Conservation (phyloP, 2,329 filamentous ascomycete species). For the Dactylellina parvicollis region DNA sequence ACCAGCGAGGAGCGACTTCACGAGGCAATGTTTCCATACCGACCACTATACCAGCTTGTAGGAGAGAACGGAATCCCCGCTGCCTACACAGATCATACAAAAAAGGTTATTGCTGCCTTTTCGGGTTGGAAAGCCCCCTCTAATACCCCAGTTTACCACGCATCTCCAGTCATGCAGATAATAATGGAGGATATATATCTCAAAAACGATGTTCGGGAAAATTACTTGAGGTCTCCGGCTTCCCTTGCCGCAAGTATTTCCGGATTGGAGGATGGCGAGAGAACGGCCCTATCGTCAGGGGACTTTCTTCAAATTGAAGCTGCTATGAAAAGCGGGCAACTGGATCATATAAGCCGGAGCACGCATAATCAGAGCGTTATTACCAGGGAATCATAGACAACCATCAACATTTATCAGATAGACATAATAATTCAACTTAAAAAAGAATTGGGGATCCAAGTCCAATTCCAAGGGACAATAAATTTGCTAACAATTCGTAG, state of each 20-base stretch:
- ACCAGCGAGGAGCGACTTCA: conserved; percentile 11
- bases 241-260: neutral
- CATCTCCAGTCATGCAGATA: conserved; percentile 9
- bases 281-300: conserved; percentile 11
- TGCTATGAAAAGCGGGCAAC: conserved; percentile 14
- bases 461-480: no score
- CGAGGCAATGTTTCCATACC: conserved; percentile 5
- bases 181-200: conserved; percentile 17
- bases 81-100: conserved; percentile 10
- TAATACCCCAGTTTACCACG: conserved; percentile 2
- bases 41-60: conserved; percentile 13
- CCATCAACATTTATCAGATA: no score
- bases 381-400: no score
- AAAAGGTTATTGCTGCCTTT: neutral
- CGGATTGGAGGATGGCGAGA: neutral
- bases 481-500: no score
- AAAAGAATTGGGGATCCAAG: no score
- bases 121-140: neutral
- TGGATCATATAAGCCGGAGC: neutral
- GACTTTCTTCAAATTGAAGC: conserved; percentile 3
- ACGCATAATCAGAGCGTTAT: neutral
- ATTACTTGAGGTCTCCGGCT: neutral
- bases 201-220: neutral
- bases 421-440: no score
- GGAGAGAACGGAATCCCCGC: neutral